Conservation (phyloP, 75 land plant genomes). For the Sequoia sempervirens region DNA sequence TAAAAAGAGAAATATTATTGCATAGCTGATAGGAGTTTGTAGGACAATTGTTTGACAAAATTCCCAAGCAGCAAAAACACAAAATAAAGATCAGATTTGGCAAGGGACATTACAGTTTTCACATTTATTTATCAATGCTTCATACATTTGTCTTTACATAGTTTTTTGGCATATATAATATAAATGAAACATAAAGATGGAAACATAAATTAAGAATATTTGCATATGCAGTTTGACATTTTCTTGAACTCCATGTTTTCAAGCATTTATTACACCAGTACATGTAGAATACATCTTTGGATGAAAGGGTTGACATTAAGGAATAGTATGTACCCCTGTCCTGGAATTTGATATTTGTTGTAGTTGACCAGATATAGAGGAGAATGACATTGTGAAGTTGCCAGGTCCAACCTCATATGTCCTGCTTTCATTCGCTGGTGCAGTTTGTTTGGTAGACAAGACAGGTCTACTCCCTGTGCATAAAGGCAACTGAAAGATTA, state of each 20-base stretch:
- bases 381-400: conserved; percentile 47
- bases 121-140: background rate
- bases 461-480: conserved; percentile 7
- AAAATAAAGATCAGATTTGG: too few species aligned
- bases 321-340: conserved; percentile 34
- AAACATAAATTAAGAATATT: background rate
- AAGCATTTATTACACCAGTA: background rate
- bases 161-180: background rate
- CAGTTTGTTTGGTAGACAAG: conserved; percentile 14
- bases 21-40: too few species aligned
- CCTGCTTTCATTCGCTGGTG: conserved; percentile 14
- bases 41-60: too few species aligned
- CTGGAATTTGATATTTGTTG: conserved; percentile 36
- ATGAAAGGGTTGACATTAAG: background rate
- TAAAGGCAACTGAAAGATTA: background rate
- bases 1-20: too few species aligned
- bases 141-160: background rate
- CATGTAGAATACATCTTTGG: background rate
- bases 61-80: too few species aligned
- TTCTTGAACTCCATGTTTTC: background rate
- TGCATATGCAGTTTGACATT: background rate
- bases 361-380: conserved; percentile 44
- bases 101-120: too few species aligned
- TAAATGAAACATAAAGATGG: background rate
- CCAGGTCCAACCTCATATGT: conserved; percentile 56